These are phyloP conservation scores for Exophiala sp. DNA, from an alignment of 2,329 filamentous ascomycete species.

Conservation along the genomic window DNA sequence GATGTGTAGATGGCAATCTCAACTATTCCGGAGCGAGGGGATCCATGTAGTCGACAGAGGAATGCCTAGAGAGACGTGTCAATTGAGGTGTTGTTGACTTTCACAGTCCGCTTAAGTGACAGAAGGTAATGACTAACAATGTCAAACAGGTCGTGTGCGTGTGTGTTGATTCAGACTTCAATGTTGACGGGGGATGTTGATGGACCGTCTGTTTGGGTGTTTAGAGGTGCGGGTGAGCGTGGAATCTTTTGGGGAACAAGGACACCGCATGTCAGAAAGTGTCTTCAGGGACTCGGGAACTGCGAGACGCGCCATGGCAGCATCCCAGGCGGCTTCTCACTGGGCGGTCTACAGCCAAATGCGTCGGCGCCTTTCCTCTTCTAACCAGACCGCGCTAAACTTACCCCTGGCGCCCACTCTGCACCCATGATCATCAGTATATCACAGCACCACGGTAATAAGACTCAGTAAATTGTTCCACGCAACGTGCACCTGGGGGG, in stretches of 20 bases:
- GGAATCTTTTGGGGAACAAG: not conserved
- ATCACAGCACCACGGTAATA: too few relatives aligned
- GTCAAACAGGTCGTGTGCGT: not conserved
- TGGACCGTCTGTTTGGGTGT: constrained; percentile 1
- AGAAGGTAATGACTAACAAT: constrained; percentile 8
- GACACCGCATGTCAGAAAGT: not conserved
- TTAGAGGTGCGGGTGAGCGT: not conserved
- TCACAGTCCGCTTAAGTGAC: not conserved
- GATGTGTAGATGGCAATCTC: constrained; percentile 17
- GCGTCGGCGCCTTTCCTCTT: constrained; percentile 13
- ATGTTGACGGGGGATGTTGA: not conserved
- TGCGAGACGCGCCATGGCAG: not conserved
- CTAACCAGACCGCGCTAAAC: constrained; percentile 7
- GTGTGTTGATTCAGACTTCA: too few relatives aligned
- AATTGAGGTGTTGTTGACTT: constrained; percentile 7
- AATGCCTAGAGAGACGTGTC: constrained; percentile 20
- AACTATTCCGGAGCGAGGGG: constrained; percentile 18
- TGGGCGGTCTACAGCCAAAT: not conserved
- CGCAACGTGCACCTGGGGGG: not conserved
- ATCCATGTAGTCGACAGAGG: constrained; percentile 23
- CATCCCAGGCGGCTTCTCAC: not conserved
- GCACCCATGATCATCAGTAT: too few relatives aligned
- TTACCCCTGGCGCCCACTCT: constrained; percentile 6
- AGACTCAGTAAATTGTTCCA: not conserved
- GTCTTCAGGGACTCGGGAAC: not conserved